A percentile compares a stretch with the other conserved stretches of the same genome.
phyloP scores from a whole-genome alignment of 2,329 filamentous ascomycete species.

The Aspergillus ruber region DNA sequence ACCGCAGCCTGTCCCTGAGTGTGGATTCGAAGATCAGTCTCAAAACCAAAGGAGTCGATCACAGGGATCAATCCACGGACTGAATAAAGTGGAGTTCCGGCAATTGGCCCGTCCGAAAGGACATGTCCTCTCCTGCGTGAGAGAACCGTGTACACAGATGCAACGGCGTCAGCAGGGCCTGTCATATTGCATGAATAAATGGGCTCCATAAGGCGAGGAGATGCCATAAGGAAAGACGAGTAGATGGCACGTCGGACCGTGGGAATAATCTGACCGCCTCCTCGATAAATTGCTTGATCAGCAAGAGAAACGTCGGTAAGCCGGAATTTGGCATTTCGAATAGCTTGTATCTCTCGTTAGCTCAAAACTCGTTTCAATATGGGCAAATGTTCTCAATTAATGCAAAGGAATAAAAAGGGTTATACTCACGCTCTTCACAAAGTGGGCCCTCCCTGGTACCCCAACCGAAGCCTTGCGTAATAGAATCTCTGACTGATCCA shows the following conservation, averaged over 20 bases:
- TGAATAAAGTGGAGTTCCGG: constrained; percentile 87
- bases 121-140: constrained; percentile 86
- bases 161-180: constrained; percentile 81
- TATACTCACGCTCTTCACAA: constrained; percentile 84
- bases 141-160: constrained; percentile 84
- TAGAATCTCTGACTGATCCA: constrained; percentile 79
- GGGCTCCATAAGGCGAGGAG: constrained; percentile 92
- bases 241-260: constrained; percentile 90
- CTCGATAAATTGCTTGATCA: constrained; percentile 85
- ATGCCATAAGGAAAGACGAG: constrained; percentile 94
- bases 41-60: constrained; percentile 96
- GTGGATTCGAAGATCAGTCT: constrained; percentile 93
- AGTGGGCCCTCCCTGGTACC: constrained; percentile 89
- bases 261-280: constrained; percentile 94
- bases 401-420: constrained; percentile 11
- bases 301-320: constrained; percentile 86
- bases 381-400: constrained; percentile 2
- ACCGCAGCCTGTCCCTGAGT: constrained; percentile 89
- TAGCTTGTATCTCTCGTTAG: constrained; percentile 53
- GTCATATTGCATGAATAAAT: constrained; percentile 90
- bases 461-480: constrained; percentile 96
- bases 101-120: constrained; percentile 85
- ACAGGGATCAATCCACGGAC: constrained; percentile 89
- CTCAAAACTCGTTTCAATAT: constrained; percentile 1
- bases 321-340: constrained; percentile 96